These are phyloP conservation scores for Oryza brachyantha DNA, from an alignment of 176 grass and related monocot species.

Conservation along the genomic window DNA sequence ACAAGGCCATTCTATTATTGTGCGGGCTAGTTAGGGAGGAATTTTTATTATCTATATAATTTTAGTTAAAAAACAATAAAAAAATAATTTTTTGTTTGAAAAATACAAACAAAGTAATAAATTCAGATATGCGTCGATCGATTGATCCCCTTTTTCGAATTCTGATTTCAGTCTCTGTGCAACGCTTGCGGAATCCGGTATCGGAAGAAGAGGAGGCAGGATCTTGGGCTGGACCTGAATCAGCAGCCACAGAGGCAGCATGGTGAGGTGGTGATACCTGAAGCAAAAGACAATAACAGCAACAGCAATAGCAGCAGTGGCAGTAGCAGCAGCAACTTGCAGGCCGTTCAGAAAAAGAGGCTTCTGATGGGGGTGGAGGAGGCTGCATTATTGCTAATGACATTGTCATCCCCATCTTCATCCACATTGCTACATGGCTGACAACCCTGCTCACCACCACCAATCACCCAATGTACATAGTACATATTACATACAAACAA, in stretches of 20 bases:
- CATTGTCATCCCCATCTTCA: conserved; percentile 67
- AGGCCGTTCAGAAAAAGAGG: conserved; percentile 48
- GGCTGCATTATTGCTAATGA: conserved; percentile 76
- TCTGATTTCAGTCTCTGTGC: conserved; percentile 58
- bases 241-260: conserved; percentile 14
- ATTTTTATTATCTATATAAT: too few relatives aligned
- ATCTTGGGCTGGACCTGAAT: conserved; percentile 47
- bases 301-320: conserved; percentile 25
- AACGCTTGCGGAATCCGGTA: conserved; percentile 95
- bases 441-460: background rate
- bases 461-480: conserved; percentile 31
- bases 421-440: conserved; percentile 47
- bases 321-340: conserved; percentile 36
- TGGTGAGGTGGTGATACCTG: background rate
- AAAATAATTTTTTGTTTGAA: too few relatives aligned
- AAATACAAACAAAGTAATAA: too few relatives aligned
- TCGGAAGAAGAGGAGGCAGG: conserved; percentile 69
- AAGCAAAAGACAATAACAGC: conserved; percentile 27
- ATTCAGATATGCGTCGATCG: background rate
- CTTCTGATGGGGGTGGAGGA: conserved; percentile 62
- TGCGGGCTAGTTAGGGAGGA: too few relatives aligned
- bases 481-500: background rate
- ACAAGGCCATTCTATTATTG: too few relatives aligned
- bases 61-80: too few relatives aligned
- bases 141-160: background rate